Percentiles rank a stretch among this genome's conserved stretches.
Conservation (phyloP, 2,329 filamentous ascomycete species). For the Aplosporella prunicola region DNA sequence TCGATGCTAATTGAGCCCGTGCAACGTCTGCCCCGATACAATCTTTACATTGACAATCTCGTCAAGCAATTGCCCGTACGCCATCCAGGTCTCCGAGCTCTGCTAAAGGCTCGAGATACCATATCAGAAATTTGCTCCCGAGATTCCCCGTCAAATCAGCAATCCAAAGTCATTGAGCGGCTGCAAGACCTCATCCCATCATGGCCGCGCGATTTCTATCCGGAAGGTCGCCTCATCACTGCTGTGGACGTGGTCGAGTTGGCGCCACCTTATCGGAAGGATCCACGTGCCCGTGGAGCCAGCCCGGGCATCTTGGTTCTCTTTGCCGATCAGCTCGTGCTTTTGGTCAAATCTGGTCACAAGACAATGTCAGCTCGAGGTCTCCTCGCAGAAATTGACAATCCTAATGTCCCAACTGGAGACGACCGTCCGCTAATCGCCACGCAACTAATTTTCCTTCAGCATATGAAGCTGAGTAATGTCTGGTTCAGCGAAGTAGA, state of each 20-base stretch:
- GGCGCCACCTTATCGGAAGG: constrained; percentile 56
- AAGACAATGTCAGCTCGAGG: constrained; percentile 62
- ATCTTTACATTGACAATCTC: constrained; percentile 92
- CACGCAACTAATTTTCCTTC: constrained; percentile 61
- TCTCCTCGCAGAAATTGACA: constrained; percentile 76
- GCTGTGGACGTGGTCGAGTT: constrained; percentile 74
- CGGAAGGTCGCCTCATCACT: constrained; percentile 68
- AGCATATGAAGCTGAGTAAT: constrained; percentile 60
- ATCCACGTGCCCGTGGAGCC: constrained; percentile 31
- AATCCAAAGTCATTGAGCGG: constrained; percentile 63
- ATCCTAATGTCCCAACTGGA: constrained; percentile 48
- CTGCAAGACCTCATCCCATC: constrained; percentile 66
- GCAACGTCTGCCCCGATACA: constrained; percentile 87
- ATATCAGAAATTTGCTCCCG: constrained; percentile 95
- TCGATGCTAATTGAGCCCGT: constrained; percentile 94
- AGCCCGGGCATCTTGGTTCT: constrained; percentile 63
- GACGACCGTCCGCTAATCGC: constrained; percentile 10
- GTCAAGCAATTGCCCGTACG: constrained; percentile 73
- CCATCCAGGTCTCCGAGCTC: constrained; percentile 71
- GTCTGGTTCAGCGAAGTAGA: constrained; percentile 59
- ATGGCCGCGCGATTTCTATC: constrained; percentile 65
- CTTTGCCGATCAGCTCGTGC: constrained; percentile 71
- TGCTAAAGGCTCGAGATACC: constrained; percentile 84
- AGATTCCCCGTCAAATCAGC: constrained; percentile 61
- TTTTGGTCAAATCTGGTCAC: constrained; percentile 61